Evolutionary conservation across 805 yeast genomes (phyloP).

Genomic region (Groenewaldozyma salmanticensis): DNA sequence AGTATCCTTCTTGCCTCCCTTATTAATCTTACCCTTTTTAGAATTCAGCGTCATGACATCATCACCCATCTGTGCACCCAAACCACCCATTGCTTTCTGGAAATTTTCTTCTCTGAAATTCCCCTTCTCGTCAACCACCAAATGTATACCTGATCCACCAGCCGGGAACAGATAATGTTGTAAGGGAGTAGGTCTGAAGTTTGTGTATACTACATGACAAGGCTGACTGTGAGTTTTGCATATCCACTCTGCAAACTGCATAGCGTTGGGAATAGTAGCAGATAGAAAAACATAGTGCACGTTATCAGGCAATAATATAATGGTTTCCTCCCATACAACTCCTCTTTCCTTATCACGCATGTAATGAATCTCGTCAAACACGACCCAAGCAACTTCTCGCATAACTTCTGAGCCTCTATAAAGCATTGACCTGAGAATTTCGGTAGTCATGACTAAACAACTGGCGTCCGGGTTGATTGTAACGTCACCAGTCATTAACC

Average conservation of each 20-base stretch:
- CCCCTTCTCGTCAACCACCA: slow-evolving; percentile 96
- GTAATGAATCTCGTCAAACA: slow-evolving; percentile 96
- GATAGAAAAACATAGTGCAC: slow-evolving; percentile 89
- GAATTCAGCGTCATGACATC: slow-evolving; percentile 67
- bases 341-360: slow-evolving; percentile 98
- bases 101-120: slow-evolving; percentile 94
- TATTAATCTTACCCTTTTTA: slow-evolving; percentile 69
- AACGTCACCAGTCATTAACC: slow-evolving; percentile 98
- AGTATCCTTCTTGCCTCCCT: slow-evolving; percentile 84
- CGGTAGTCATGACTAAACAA: slow-evolving; percentile 98
- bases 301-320: slow-evolving; percentile 89
- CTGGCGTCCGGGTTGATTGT: slow-evolving; percentile 98
- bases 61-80: slow-evolving; percentile 73
- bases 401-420: slow-evolving; percentile 96
- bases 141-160: slow-evolving; percentile 96
- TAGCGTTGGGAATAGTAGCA: slow-evolving; percentile 95
- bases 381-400: slow-evolving; percentile 99
- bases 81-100: slow-evolving; percentile 96
- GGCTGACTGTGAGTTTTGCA: slow-evolving; percentile 93
- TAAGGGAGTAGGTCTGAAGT: slow-evolving; percentile 96
- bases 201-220: slow-evolving; percentile 97
- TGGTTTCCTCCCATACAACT: slow-evolving; percentile 99
- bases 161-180: slow-evolving; percentile 97
- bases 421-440: slow-evolving; percentile 91
- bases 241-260: slow-evolving; percentile 99